These are phyloP conservation scores for Huntiella omanensis DNA, from an alignment of 2,329 filamentous ascomycete genomes.

Conservation along the genomic window DNA sequence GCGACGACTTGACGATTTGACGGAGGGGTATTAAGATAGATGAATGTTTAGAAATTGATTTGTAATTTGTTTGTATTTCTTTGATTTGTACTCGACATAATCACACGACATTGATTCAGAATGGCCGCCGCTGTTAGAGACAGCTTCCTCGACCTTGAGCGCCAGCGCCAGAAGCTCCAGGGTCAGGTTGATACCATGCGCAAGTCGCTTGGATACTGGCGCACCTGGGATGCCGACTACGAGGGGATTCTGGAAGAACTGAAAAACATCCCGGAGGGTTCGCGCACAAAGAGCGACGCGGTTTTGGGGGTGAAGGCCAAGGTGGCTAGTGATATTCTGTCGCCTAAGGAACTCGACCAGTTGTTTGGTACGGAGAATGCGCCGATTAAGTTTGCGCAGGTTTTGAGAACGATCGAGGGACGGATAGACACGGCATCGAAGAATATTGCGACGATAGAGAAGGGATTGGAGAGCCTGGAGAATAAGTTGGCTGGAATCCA, in stretches of 20 bases:
- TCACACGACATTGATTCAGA: too few relatives aligned
- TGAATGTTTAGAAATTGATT: too few relatives aligned
- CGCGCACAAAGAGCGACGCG: constrained; percentile 24
- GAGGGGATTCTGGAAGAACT: constrained; percentile 76
- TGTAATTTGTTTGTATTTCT: too few relatives aligned
- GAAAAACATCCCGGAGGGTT: constrained; percentile 29
- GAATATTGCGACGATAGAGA: constrained; percentile 8
- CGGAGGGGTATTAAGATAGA: too few relatives aligned
- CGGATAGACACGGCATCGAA: constrained; percentile 10
- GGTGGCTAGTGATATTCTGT: constrained; percentile 44
- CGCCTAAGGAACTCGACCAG: constrained; percentile 34
- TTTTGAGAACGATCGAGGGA: constrained; percentile 39
- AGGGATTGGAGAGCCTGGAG: constrained; percentile 40
- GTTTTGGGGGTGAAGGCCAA: constrained; percentile 37
- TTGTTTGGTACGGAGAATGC: constrained; percentile 20
- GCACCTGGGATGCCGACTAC: constrained; percentile 80
- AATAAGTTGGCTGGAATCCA: constrained; percentile 27
- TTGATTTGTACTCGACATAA: too few relatives aligned
- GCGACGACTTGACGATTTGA: too few relatives aligned
- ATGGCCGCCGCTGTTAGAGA: constrained; percentile 20
- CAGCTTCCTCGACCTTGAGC: constrained; percentile 50
- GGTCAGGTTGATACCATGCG: constrained; percentile 50
- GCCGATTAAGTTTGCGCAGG: constrained; percentile 20
- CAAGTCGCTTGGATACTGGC: constrained; percentile 70
- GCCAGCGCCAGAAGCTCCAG: constrained; percentile 57